phyloP scores from a whole-genome alignment of 371 early-diverging fungal species.

The Haplosporangium sp. region DNA sequence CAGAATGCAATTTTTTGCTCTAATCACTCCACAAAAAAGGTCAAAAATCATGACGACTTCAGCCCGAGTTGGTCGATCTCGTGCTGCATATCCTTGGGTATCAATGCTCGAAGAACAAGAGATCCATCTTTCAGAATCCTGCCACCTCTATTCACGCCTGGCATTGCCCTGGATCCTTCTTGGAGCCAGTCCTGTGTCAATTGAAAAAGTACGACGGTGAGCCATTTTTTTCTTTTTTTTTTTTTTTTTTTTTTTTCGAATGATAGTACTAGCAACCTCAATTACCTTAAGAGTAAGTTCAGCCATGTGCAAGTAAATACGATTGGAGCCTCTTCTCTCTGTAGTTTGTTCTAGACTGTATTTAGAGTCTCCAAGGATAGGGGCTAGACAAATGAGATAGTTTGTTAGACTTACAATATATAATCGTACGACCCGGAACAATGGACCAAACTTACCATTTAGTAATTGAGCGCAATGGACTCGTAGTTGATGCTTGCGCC shows the following conservation, averaged over 20 bases:
- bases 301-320: slow-evolving; percentile 34
- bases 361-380: slow-evolving; percentile 40
- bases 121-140: slow-evolving; percentile 11
- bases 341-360: background rate
- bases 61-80: background rate
- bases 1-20: too few relatives aligned
- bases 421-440: background rate
- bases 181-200: slow-evolving; percentile 14
- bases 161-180: background rate
- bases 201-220: background rate
- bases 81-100: slow-evolving; percentile 9
- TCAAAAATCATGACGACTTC: background rate
- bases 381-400: slow-evolving; percentile 15
- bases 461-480: slow-evolving; percentile 44
- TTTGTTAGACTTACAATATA: background rate
- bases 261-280: too few relatives aligned
- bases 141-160: background rate
- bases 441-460: slow-evolving; percentile 10
- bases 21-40: too few relatives aligned
- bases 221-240: too few relatives aligned
- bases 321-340: background rate
- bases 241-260: background rate
- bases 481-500: slow-evolving; percentile 47
- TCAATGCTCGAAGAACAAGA: background rate
- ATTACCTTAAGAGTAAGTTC: slow-evolving; percentile 27